Evolutionary conservation across 2,329 filamentous ascomycete genomes (phyloP).

Genomic region (Mollisiaceae sp.): DNA sequence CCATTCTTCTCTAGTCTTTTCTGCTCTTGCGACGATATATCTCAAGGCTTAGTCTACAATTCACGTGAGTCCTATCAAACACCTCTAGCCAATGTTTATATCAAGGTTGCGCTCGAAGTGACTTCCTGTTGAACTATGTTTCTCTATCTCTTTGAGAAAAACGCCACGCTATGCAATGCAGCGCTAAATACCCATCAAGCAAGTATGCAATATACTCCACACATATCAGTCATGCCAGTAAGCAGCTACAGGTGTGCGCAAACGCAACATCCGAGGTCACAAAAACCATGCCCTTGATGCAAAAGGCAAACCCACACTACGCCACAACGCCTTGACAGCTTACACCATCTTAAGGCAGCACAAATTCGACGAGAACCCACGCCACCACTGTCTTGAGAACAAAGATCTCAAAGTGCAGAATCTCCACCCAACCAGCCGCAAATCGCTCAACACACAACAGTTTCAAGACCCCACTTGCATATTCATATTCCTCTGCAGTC

Average conservation of each 20-base stretch:
- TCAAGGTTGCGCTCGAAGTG: too few relatives aligned
- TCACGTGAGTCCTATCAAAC: too few relatives aligned
- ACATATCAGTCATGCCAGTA: neutral
- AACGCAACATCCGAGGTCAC: neutral
- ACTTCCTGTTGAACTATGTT: neutral
- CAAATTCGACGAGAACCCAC: slow-evolving; percentile 15
- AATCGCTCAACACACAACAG: slow-evolving; percentile 19
- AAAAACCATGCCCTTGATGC: neutral
- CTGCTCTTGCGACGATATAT: too few relatives aligned
- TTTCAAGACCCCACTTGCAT: slow-evolving; percentile 12
- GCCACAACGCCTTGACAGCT: neutral
- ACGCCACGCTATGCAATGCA: slow-evolving; percentile 1
- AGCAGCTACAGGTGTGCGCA: neutral
- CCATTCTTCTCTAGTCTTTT: too few relatives aligned
- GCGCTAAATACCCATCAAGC: neutral
- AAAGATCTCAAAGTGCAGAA: slow-evolving; percentile 31
- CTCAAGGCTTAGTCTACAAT: too few relatives aligned
- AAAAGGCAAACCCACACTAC: neutral
- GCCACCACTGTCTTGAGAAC: slow-evolving; percentile 10
- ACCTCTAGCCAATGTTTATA: too few relatives aligned
- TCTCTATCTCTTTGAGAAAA: neutral
- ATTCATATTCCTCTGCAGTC: neutral
- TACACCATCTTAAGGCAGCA: neutral
- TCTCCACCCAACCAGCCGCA: slow-evolving; percentile 30
- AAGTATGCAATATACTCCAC: neutral